phyloP scores from a whole-genome alignment of 2,329 filamentous ascomycete genomes.

The Cladobotryum protrusum region DNA sequence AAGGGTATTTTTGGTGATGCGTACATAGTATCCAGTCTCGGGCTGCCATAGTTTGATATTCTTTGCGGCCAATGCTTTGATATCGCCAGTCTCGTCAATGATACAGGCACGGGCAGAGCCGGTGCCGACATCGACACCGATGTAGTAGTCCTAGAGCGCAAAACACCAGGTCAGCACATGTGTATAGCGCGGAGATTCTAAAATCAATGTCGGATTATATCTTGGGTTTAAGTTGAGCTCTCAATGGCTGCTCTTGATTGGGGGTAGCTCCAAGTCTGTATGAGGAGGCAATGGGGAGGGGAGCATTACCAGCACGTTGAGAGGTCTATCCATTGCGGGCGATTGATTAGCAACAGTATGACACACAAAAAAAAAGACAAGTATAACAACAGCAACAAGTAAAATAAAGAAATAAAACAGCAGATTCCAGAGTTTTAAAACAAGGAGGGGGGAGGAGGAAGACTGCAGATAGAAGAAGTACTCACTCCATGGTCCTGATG shows the following conservation, averaged over 20 bases:
- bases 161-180: background rate
- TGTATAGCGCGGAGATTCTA: too few relatives aligned
- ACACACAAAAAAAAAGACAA: constrained; percentile 8
- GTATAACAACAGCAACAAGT: constrained; percentile 1
- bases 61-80: constrained; percentile 67
- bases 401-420: constrained; percentile 8
- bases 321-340: constrained; percentile 26
- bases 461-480: constrained; percentile 1
- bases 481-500: constrained; percentile 34
- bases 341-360: constrained; percentile 17
- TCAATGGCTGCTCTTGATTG: background rate
- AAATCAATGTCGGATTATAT: too few relatives aligned
- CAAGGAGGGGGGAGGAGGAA: constrained; percentile 2
- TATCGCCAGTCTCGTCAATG: constrained; percentile 86
- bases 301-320: constrained; percentile 26
- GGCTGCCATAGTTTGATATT: constrained; percentile 78
- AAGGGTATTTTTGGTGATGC: constrained; percentile 17
- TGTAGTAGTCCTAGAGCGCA: constrained; percentile 50
- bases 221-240: background rate
- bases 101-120: constrained; percentile 94
- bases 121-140: constrained; percentile 94
- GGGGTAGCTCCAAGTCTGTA: too few relatives aligned
- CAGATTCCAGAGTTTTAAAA: constrained; percentile 2
- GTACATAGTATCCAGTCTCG: constrained; percentile 66
- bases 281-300: background rate